phyloP scores from a whole-genome alignment of 2,329 filamentous ascomycete genomes.

The Colletotrichum sp. region DNA sequence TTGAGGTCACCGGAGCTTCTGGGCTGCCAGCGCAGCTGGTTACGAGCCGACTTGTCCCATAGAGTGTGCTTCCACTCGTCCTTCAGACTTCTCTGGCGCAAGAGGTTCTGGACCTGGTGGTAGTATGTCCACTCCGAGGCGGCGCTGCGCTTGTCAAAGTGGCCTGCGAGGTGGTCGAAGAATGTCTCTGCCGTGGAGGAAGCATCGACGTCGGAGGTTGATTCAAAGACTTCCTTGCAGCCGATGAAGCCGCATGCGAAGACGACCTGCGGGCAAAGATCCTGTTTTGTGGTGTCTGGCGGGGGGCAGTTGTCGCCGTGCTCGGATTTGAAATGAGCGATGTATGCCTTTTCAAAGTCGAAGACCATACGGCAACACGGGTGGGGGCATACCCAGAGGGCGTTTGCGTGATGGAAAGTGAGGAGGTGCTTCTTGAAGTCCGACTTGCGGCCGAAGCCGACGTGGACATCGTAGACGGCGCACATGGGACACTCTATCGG shows the following conservation, averaged over 20 bases:
- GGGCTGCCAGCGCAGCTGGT: slow-evolving; percentile 43
- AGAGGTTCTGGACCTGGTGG: slow-evolving; percentile 47
- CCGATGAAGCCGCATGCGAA: slow-evolving; percentile 47
- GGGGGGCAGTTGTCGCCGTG: slow-evolving; percentile 36
- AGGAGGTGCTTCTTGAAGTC: slow-evolving; percentile 56
- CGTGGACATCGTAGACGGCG: slow-evolving; percentile 48
- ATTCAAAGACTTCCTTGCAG: slow-evolving; percentile 49
- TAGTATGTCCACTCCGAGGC: slow-evolving; percentile 45
- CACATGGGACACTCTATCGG: slow-evolving; percentile 47
- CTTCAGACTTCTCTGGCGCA: slow-evolving; percentile 48
- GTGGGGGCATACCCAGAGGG: slow-evolving; percentile 47
- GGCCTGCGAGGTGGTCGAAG: slow-evolving; percentile 52
- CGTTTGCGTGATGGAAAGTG: slow-evolving; percentile 49
- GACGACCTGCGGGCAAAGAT: slow-evolving; percentile 48
- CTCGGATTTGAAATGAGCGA: slow-evolving; percentile 47
- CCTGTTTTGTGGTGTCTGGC: slow-evolving; percentile 42
- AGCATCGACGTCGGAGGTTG: slow-evolving; percentile 39
- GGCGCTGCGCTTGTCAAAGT: slow-evolving; percentile 37
- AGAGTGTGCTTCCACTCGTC: slow-evolving; percentile 50
- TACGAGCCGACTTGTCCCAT: slow-evolving; percentile 49
- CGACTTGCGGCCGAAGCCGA: slow-evolving; percentile 51
- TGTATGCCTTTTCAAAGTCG: slow-evolving; percentile 49
- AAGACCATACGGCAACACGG: slow-evolving; percentile 47
- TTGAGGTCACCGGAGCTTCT: slow-evolving; percentile 47
- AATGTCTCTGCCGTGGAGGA: slow-evolving; percentile 44